A percentile compares a stretch with the other conserved stretches of the same genome.
These are phyloP conservation scores for Tetrapisispora pingtungensis DNA, from an alignment of 805 yeast species.

Conservation along the genomic window DNA sequence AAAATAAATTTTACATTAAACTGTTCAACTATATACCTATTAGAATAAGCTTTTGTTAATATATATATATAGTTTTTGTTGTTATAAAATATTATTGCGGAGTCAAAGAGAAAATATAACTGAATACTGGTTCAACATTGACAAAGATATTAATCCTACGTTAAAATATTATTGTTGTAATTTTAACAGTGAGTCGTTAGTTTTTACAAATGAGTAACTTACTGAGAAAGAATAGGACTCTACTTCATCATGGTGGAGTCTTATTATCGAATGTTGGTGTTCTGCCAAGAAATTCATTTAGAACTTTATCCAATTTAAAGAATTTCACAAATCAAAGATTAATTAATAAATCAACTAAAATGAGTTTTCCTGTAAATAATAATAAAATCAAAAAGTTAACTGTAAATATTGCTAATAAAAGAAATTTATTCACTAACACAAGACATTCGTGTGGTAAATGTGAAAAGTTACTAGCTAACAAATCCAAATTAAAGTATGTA, in stretches of 20 bases:
- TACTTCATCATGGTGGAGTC: neutral
- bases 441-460: constrained; percentile 11
- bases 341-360: neutral
- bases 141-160: no score
- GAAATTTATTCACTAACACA: constrained; percentile 9
- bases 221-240: neutral
- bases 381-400: neutral
- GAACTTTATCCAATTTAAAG: no score
- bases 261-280: neutral
- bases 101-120: no score
- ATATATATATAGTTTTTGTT: no score
- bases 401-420: neutral
- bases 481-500: constrained; percentile 5
- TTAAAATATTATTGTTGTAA: no score
- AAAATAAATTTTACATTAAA: no score
- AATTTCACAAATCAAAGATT: neutral
- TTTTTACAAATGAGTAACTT: neutral
- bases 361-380: neutral
- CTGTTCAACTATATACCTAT: no score
- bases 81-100: no score
- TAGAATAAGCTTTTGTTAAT: no score
- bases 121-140: no score
- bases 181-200: no score
- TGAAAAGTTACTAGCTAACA: constrained; percentile 2
- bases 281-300: neutral